Base-by-base conservation (phyloP, 2,329 filamentous ascomycete genomes). In the Fusarium bactridioides region DNA sequence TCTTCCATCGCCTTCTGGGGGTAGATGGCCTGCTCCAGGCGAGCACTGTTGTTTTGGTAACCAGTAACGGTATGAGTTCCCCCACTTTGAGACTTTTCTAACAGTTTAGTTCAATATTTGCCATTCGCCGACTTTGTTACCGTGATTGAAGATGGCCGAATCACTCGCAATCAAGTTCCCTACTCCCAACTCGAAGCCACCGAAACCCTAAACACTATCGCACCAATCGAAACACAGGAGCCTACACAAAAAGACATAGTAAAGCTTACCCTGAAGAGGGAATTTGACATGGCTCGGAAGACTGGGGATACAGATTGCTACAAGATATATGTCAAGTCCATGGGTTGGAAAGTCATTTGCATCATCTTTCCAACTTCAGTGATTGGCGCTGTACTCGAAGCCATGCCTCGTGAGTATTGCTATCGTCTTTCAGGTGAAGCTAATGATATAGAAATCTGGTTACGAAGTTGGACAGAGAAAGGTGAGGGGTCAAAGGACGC, bases 1-100 rank as follows among this genome's bases (percentile, higher is more conserved):
- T 88, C 8, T 84, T 87, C 41, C 74, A 81, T 15, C 79, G 80
- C 7, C 76, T 88, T 0, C 74, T 88, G 8, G 82, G 83, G 0
- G 43, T 71, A 1, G 64, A 76, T 7, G 86, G 87, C 0, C 61
- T 88, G 3, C 73, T 87, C 4, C 80, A 80, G 18, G 76, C 73
- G 19, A 73, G 78, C 2, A 82, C 84, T 2, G 64, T 88, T 10
- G 18, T 74, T 11, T 12, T 73, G 19, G 25, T 45, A 1, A 70
- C 66, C 0, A 64, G 66, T 18, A 67, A 73, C 12, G 33, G 61
- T 74, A 62, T 7, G 60, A 10, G 4, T 3, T 7, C 10, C 1
- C 18, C n/a, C 16, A 3, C 0, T 10, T n/a, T 3, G 4, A 27
- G 15, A 3, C 18, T 2, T 10, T 15, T 47, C 65, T 60, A 7